Conservation (phyloP, 2,329 filamentous ascomycete genomes). For the Alternaria dauci region DNA sequence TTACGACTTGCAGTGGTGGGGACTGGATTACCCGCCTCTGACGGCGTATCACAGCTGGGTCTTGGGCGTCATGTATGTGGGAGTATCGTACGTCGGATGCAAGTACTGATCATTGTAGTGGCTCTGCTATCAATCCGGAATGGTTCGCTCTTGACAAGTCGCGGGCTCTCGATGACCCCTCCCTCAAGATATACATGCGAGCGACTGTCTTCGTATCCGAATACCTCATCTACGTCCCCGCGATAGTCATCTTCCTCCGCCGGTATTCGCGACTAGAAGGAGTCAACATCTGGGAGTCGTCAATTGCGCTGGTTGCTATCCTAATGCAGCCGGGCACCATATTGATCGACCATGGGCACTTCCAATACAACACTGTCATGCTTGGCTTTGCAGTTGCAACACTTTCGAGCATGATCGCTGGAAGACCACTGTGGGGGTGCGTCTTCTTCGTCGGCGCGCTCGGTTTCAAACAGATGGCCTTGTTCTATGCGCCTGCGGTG, state of each 20-base stretch:
- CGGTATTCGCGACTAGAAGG: constrained; percentile 78
- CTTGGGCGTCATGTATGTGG: constrained; percentile 76
- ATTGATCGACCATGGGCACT: constrained; percentile 92
- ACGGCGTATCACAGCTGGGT: constrained; percentile 99
- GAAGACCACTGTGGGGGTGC: constrained; percentile 84
- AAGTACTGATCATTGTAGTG: constrained; percentile 55
- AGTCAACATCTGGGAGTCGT: constrained; percentile 81
- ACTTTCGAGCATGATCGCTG: constrained; percentile 87
- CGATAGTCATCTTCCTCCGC: constrained; percentile 83
- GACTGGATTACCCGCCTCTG: constrained; percentile 94
- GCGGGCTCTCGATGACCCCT: constrained; percentile 78
- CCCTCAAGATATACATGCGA: constrained; percentile 94
- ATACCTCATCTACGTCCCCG: constrained; percentile 88
- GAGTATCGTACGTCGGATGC: not conserved
- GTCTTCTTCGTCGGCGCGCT: constrained; percentile 92
- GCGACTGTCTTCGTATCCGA: constrained; percentile 90
- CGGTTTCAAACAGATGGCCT: constrained; percentile 99
- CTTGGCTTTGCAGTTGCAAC: constrained; percentile 86
- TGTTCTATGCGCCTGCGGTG: constrained; percentile 93
- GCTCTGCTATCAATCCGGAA: constrained; percentile 75
- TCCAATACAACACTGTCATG: constrained; percentile 99
- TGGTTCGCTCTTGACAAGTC: constrained; percentile 91
- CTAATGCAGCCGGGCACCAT: constrained; percentile 91
- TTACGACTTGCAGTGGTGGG: constrained; percentile 97
- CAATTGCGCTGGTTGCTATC: constrained; percentile 86